phyloP scores from a whole-genome alignment of 75 land plant genomes.

The Selaginella moellendorffii region DNA sequence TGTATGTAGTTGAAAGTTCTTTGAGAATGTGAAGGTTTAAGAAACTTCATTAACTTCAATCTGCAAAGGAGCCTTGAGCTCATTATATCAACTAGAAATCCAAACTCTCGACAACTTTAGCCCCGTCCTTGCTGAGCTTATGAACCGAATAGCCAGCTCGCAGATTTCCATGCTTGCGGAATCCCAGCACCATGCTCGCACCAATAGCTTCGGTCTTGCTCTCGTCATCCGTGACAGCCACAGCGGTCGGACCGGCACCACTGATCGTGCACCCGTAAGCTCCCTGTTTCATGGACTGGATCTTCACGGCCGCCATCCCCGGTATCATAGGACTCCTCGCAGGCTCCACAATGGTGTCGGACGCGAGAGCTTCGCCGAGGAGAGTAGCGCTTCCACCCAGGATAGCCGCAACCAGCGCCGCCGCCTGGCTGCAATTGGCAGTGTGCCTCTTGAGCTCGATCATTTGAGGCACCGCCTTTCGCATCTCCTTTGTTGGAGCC shows the following conservation, averaged over 20 bases:
- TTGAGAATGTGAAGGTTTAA: no score
- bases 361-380: not conserved
- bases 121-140: constrained; percentile 60
- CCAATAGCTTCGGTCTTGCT: not conserved
- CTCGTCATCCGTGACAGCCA: constrained; percentile 32
- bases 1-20: no score
- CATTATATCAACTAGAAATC: no score
- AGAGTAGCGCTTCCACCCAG: not conserved
- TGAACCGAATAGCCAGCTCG: constrained; percentile 25
- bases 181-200: not conserved
- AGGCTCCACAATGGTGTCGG: constrained; percentile 5
- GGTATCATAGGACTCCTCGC: constrained; percentile 2
- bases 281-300: not conserved
- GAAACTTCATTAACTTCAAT: no score
- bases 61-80: no score
- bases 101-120: constrained; percentile 49
- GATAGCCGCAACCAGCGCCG: not conserved
- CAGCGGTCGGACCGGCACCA: constrained; percentile 10
- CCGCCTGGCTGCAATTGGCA: constrained; percentile 7
- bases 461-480: constrained; percentile 15
- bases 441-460: constrained; percentile 28
- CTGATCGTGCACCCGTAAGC: not conserved
- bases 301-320: constrained; percentile 12
- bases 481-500: constrained; percentile 91
- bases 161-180: not conserved